Percentiles rank a stretch among this genome's conserved stretches.
Evolutionary conservation across 192 early-diverging fungal genomes (phyloP).

Genomic region (Pilaira anomala): DNA sequence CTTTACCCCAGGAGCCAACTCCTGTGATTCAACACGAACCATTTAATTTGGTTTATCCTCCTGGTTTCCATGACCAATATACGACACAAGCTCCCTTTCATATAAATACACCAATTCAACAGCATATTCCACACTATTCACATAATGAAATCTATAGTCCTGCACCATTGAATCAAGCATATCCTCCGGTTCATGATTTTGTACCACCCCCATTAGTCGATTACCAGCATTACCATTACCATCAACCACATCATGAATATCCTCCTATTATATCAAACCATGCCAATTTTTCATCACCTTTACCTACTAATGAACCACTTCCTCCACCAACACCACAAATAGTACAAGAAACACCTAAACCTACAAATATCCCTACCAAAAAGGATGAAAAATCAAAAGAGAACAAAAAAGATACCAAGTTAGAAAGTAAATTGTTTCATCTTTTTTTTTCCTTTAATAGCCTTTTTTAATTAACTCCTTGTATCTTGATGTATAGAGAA

Average conservation of each 20-base stretch:
- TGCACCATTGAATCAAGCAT: conserved; percentile 3
- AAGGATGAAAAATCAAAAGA: neutral
- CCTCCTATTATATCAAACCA: neutral
- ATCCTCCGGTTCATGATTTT: conserved; percentile 1
- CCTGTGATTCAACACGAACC: neutral
- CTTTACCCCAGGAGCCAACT: neutral
- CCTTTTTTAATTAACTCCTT: neutral
- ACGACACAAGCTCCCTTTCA: too few species aligned
- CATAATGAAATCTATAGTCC: neutral
- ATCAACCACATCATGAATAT: neutral
- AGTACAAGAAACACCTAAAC: neutral
- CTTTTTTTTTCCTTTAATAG: neutral
- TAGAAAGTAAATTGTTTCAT: neutral
- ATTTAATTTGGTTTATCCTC: conserved; percentile 3
- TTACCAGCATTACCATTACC: neutral
- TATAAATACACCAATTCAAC: too few species aligned
- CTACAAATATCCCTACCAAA: neutral
- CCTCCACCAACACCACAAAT: neutral
- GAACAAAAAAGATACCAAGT: conserved; percentile 1
- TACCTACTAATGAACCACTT: neutral
- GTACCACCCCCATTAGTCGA: conserved; percentile 1
- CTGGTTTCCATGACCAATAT: neutral
- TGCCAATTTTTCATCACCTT: too few species aligned
- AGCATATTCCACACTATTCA: too few species aligned
- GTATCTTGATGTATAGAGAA: conserved; percentile 15